Evolutionary conservation across 2,329 filamentous ascomycete genomes (phyloP).

Genomic region (Nothomitra cinnamomea): DNA sequence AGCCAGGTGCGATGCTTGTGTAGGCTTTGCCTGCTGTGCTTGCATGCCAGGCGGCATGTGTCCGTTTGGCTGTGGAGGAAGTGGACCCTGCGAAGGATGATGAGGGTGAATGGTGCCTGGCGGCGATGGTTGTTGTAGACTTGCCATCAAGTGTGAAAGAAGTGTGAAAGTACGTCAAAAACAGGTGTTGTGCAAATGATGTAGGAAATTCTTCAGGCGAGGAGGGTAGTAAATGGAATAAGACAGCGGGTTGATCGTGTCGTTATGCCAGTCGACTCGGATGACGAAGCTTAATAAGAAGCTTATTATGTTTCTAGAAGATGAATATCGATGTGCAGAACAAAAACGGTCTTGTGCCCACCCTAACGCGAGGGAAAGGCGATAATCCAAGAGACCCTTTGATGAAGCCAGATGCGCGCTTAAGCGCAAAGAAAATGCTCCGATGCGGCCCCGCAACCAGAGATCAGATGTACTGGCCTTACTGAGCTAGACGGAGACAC

Average conservation of each 20-base stretch:
- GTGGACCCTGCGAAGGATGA: neutral
- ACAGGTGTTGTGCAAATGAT: neutral
- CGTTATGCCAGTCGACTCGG: neutral
- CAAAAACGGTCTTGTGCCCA: neutral
- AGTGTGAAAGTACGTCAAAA: neutral
- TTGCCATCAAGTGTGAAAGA: slow-evolving; percentile 3
- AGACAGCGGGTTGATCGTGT: neutral
- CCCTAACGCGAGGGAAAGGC: neutral
- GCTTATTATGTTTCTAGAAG: neutral
- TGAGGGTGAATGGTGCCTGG: slow-evolving; percentile 5
- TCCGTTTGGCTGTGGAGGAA: slow-evolving; percentile 5
- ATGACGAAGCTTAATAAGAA: neutral
- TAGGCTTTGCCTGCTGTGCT: slow-evolving; percentile 1
- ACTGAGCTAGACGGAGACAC: neutral
- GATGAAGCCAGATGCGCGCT: neutral
- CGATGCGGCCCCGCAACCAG: neutral
- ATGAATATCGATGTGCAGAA: neutral
- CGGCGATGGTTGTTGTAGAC: slow-evolving; percentile 7
- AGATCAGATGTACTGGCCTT: neutral
- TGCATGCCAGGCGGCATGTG: slow-evolving; percentile 5
- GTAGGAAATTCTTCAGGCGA: neutral
- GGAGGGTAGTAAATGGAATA: neutral
- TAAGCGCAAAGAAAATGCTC: neutral
- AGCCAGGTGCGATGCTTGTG: slow-evolving; percentile 4
- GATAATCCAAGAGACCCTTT: neutral